Evolutionary conservation across 495 filamentous ascomycete species (phyloP).

Genomic region (Daldinia childiae): DNA sequence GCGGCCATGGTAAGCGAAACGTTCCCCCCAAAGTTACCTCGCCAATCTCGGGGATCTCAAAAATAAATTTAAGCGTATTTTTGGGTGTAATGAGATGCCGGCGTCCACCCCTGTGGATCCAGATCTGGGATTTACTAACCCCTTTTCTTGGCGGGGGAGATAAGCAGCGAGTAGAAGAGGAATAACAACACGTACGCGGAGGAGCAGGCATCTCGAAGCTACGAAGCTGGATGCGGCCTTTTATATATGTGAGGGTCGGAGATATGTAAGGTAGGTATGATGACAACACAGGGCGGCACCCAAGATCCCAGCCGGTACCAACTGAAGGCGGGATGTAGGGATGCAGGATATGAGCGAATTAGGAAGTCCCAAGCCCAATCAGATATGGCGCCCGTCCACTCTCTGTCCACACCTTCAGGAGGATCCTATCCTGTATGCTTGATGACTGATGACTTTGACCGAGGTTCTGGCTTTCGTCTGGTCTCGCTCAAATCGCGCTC

Average conservation of each 20-base stretch:
- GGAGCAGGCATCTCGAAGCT: constrained; percentile 36
- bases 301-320: constrained; percentile 19
- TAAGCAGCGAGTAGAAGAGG: constrained; percentile 1
- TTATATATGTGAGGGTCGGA: constrained; percentile 17
- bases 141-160: constrained; percentile 34
- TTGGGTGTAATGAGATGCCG: constrained; percentile 29
- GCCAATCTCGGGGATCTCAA: constrained; percentile 40
- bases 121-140: constrained; percentile 23
- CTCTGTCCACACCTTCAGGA: constrained; percentile 18
- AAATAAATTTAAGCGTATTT: constrained; percentile 37
- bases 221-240: constrained; percentile 25
- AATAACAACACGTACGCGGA: constrained; percentile 36
- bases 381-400: constrained; percentile 28
- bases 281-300: constrained; percentile 26
- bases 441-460: constrained; percentile 10
- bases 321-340: constrained; percentile 10
- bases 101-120: constrained; percentile 38
- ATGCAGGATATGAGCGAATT: constrained; percentile 41
- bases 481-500: constrained; percentile 10
- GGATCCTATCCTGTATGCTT: constrained; percentile 19
- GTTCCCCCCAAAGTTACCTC: constrained; percentile 12
- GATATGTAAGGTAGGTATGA: constrained; percentile 16
- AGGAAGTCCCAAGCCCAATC: constrained; percentile 44
- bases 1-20: constrained; percentile 46
- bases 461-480: constrained; percentile 5